Percentiles rank a stretch among this genome's conserved stretches.
Evolutionary conservation across 1,284 basidiomycete species (phyloP).

Genomic region (Irpex sp.): DNA sequence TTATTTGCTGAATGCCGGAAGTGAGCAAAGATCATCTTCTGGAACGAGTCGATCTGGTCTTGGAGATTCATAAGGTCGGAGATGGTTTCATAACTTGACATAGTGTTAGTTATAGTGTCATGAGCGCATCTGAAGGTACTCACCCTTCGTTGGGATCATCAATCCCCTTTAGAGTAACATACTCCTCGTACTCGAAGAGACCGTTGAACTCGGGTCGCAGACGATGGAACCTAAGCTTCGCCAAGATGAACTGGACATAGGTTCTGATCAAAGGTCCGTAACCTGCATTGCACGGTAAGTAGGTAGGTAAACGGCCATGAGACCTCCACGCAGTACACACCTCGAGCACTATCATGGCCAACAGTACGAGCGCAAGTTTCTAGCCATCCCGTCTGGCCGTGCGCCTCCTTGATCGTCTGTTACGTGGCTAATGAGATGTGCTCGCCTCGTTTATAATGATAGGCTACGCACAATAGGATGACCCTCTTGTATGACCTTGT

Average conservation of each 20-base stretch:
- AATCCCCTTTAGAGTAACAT: slow-evolving; percentile 92
- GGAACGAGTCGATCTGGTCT: slow-evolving; percentile 96
- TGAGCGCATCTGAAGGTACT: slow-evolving; percentile 22
- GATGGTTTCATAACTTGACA: slow-evolving; percentile 86
- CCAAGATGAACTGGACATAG: slow-evolving; percentile 91
- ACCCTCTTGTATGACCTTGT: slow-evolving; percentile 94
- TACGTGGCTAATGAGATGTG: slow-evolving; percentile 4
- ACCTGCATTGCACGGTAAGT: slow-evolving; percentile 44
- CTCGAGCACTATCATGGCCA: slow-evolving; percentile 74
- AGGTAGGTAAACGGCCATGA: slow-evolving; percentile 1
- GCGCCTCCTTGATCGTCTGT: slow-evolving; percentile 92
- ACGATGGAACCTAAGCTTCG: slow-evolving; percentile 94
- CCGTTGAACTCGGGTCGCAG: slow-evolving; percentile 95
- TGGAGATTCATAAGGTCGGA: slow-evolving; percentile 93
- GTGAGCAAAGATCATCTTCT: slow-evolving; percentile 92
- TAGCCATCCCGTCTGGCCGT: slow-evolving; percentile 94
- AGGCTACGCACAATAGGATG: slow-evolving; percentile 76
- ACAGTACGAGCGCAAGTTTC: slow-evolving; percentile 93
- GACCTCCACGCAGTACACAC: slow-evolving; percentile 34
- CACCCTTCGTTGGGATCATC: slow-evolving; percentile 98
- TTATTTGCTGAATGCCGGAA: slow-evolving; percentile 90
- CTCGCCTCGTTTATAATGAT: neutral
- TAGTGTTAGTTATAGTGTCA: neutral
- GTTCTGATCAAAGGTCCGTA: slow-evolving; percentile 90
- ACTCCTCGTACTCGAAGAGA: slow-evolving; percentile 96